Conservation (phyloP, 345 rosid species). For the Sisymbrium altissimum region DNA sequence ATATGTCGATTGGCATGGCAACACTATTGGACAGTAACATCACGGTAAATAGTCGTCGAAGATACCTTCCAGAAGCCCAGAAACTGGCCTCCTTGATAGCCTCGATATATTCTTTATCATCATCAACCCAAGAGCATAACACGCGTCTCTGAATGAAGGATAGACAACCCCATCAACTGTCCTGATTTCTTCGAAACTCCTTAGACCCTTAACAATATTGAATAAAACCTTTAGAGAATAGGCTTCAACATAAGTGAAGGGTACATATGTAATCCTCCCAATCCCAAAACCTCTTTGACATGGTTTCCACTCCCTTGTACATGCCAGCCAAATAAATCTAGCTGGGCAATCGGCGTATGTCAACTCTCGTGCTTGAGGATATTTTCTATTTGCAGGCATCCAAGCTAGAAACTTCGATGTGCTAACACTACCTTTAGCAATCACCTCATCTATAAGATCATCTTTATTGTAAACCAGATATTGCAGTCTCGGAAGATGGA, state of each 20-base stretch:
- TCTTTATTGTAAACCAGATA: background rate
- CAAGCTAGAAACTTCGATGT: background rate
- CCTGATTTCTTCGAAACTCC: background rate
- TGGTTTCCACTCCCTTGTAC: background rate
- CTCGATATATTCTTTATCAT: background rate
- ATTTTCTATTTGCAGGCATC: background rate
- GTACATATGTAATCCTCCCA: background rate
- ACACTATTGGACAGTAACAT: background rate
- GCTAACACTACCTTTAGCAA: no score
- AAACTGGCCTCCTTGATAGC: background rate
- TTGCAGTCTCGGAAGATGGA: background rate
- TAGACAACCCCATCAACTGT: background rate
- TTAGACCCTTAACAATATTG: background rate
- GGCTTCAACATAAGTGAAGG: background rate
- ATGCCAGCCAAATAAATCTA: background rate
- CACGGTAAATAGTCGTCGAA: background rate
- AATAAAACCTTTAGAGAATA: background rate
- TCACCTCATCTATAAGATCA: background rate
- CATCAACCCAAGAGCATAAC: background rate
- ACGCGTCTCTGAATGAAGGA: background rate
- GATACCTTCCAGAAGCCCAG: background rate
- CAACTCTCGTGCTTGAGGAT: background rate
- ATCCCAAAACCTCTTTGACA: no score
- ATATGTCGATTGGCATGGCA: no score
- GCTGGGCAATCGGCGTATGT: background rate